Base-by-base conservation (phyloP, 2,329 filamentous ascomycete species). In the Ceratocystiopsis sp. region DNA sequence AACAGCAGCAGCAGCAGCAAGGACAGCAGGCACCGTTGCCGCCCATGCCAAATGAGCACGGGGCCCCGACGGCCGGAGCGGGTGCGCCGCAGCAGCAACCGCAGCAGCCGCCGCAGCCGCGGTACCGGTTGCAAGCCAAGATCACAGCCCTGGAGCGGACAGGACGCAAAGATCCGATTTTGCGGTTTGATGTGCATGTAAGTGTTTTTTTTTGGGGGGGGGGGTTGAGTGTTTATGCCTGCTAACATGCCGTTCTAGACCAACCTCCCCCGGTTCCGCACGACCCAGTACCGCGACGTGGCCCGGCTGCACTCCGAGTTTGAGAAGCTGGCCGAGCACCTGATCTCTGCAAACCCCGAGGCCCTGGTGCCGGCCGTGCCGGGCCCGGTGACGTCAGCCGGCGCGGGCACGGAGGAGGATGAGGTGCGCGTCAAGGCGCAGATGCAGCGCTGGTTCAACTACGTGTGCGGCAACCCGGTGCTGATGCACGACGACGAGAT, bases 271-370 rank as follows among this genome's bases (percentile, higher is more conserved):
- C 89, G 89, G 53, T 98, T 95, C 62, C 78, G 91, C 54, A 98
- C 91, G 0, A 98, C 91, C 6, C 91, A 98, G 60, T 98, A 95
- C 64, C 86, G 91, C 56, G 91, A 98, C 61, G 86, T 98, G 51
- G 83, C 91, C 53, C 84, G 91, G 47, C 80, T 93, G 48, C 91
- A 98, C 62, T 86, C 84, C 40, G 91, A 98, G 58, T 98, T 98
- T 55, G 72, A 84, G 50, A 98, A 96, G 62, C 78, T 98, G n/a
- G 85, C 83, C 44, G 84, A 94, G 46, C 91, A 98, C 60, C 69
- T 98, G 45, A 86, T 95, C 59, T 95, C 89, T 19, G 87, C 89
- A n/a, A 96, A 96, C 55, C 91, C 91, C 4, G 91, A 98, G 61
- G 82, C 86, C 10, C 69, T 98, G 38, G 89, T 98, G 9, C 91